Base-by-base conservation (phyloP, 148 eudicot genomes). In the Fagopyrum esculentum region DNA sequence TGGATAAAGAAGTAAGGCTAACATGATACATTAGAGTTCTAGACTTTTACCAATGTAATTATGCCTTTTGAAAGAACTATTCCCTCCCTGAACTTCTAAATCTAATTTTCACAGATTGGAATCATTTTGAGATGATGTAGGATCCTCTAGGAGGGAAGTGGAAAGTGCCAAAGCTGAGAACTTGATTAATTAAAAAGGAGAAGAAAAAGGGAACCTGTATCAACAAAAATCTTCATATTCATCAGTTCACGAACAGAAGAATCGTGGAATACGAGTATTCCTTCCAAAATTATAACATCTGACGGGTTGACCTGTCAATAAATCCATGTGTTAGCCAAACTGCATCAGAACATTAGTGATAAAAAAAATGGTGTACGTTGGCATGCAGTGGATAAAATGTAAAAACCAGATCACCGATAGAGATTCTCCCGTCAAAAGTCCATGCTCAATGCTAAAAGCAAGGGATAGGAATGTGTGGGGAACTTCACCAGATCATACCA, bases 161-260 rank as follows among this genome's bases (percentile, higher is more conserved):
- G 63, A 6, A 57, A 57, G 63, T 57, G 63, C 29, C 29, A 57
- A 57, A 57, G 26, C 6, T 7, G 6, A 60, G 3, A 29, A 16
- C 9, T 61, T 26, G 15, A 61, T 26, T 61, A 61, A 61, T 44
- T 29, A 61, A 30, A 10, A 29, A 11, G 43, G 30, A 54, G 30
- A 55, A 9, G 63, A 71, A 77, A 78, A 81, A 80, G 77, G 75
- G 82, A 88, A 95, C 98, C 98, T 95, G 98, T 92, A 92, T 95
- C 98, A 48, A 95, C 97, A 86, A 95, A 95, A 75, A 95, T 95
- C 89, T 92, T 95, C 98, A 95, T 95, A 87, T 87, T 95, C 97
- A 95, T 87, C 79, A 89, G 74, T 77, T 82, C 92, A 64, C 97
- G 89, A 47, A 92, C 87, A 73, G 87, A 91, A 55, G 90, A 89